Evolutionary conservation across 2,329 filamentous ascomycete species (phyloP).

Genomic region (Ophidiomyces ophidiicola): DNA sequence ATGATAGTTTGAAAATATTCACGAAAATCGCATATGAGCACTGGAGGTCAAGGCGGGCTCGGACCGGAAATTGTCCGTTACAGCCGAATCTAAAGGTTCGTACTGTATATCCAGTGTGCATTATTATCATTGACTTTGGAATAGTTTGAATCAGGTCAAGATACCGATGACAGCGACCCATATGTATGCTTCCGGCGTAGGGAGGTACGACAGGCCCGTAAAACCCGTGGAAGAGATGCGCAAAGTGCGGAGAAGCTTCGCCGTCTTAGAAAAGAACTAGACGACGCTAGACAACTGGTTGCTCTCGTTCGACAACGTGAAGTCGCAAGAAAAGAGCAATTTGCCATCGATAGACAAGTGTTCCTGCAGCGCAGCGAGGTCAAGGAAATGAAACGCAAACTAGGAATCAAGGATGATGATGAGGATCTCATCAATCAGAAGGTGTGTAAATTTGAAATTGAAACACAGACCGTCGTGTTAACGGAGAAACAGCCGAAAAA

Average conservation of each 20-base stretch:
- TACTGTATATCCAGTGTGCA: not conserved
- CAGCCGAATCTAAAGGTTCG: conserved; percentile 62
- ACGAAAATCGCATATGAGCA: conserved; percentile 77
- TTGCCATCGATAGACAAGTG: conserved; percentile 61
- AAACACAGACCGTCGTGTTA: conserved; percentile 30
- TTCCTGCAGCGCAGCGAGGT: conserved; percentile 73
- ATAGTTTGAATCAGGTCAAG: conserved; percentile 76
- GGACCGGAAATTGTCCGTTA: conserved; percentile 56
- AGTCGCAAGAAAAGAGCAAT: conserved; percentile 60
- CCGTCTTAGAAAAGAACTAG: conserved; percentile 77
- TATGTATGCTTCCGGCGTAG: conserved; percentile 96
- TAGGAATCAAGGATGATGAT: conserved; percentile 83
- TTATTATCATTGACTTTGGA: conserved; percentile 10
- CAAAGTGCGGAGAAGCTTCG: conserved; percentile 92
- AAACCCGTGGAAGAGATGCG: conserved; percentile 84
- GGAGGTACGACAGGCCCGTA: conserved; percentile 85
- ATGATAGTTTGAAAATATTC: conserved; percentile 44
- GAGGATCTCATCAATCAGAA: conserved; percentile 92
- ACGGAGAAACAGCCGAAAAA: conserved; percentile 52
- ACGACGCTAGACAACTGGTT: conserved; percentile 73
- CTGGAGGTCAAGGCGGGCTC: conserved; percentile 64
- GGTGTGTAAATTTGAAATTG: conserved; percentile 41
- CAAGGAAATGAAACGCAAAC: conserved; percentile 76
- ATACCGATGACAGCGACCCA: conserved; percentile 89
- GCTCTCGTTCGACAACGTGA: conserved; percentile 69